Conservation (phyloP, 345 rosid species). For the Pistacia integerrima region DNA sequence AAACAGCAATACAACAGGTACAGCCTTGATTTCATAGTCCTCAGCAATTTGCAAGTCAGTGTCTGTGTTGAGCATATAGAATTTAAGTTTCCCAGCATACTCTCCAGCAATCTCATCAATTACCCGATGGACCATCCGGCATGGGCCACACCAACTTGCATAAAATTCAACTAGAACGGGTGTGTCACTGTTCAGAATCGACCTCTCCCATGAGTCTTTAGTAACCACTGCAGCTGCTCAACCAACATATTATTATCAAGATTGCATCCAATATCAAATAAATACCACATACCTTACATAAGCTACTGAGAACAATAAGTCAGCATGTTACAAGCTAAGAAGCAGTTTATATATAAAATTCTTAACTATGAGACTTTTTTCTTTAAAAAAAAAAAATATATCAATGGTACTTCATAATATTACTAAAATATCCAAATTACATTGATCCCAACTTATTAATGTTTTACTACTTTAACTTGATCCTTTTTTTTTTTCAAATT, state of each 20-base stretch:
- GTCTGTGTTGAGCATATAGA: conserved; percentile 77
- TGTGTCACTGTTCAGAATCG: conserved; percentile 55
- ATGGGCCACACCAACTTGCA: conserved; percentile 88
- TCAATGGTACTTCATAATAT: not conserved
- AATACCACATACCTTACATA: not conserved
- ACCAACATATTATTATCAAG: conserved; percentile 18
- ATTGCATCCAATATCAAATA: not conserved
- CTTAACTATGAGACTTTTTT: not conserved
- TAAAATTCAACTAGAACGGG: conserved; percentile 90
- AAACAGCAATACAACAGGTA: conserved; percentile 84
- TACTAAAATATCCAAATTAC: not conserved
- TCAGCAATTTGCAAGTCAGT: conserved; percentile 66
- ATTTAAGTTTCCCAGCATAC: conserved; percentile 69
- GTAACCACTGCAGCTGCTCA: conserved; percentile 65
- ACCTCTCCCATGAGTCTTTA: conserved; percentile 63
- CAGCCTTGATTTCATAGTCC: conserved; percentile 82
- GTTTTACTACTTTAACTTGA: too few species aligned
- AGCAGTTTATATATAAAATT: not conserved
- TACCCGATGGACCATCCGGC: conserved; percentile 61
- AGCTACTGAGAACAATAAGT: not conserved
- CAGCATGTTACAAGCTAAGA: not conserved
- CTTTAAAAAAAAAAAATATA: not conserved
- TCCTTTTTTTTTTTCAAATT: too few species aligned
- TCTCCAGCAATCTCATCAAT: conserved; percentile 84
- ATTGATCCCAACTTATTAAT: not conserved